Percentiles rank a stretch among this genome's conserved stretches.
phyloP scores from a whole-genome alignment of 2,329 filamentous ascomycete genomes.

The Fusarium nodosum region DNA sequence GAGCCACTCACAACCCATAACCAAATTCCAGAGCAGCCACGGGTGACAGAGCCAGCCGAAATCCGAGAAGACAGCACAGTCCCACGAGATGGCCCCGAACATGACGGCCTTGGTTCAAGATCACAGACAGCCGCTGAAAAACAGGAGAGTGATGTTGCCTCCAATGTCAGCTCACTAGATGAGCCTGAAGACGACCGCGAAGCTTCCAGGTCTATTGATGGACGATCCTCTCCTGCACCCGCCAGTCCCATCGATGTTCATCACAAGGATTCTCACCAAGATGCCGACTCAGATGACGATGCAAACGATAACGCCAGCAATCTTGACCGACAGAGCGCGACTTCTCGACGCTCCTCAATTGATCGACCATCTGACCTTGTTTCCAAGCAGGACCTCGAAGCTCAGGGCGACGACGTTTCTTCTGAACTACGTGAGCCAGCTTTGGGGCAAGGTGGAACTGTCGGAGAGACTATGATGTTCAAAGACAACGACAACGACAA shows the following conservation, averaged over 20 bases:
- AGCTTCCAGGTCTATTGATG: background rate
- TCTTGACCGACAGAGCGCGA: constrained; percentile 3
- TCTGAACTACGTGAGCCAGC: background rate
- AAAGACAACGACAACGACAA: constrained; percentile 6
- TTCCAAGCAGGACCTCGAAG: background rate
- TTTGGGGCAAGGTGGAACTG: background rate
- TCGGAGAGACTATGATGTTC: constrained; percentile 6
- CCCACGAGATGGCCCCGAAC: background rate
- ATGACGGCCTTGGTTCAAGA: background rate
- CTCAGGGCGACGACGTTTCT: constrained; percentile 4
- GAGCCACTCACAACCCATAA: constrained; percentile 6
- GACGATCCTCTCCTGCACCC: constrained; percentile 3
- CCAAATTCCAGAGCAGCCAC: background rate
- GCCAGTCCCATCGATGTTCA: background rate
- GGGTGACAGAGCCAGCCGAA: constrained; percentile 5
- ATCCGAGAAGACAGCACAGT: background rate
- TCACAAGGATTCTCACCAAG: background rate
- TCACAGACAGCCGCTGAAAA: background rate
- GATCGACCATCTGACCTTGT: background rate
- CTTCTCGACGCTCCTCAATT: constrained; percentile 6
- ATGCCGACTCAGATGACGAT: constrained; percentile 8
- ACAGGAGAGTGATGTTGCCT: background rate
- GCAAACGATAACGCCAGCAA: constrained; percentile 2
- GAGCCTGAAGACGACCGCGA: background rate
- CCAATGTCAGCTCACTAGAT: constrained; percentile 17